Evolutionary conservation across 1,139 yeast genomes (phyloP).

Genomic region (Pichia inconspicua): DNA sequence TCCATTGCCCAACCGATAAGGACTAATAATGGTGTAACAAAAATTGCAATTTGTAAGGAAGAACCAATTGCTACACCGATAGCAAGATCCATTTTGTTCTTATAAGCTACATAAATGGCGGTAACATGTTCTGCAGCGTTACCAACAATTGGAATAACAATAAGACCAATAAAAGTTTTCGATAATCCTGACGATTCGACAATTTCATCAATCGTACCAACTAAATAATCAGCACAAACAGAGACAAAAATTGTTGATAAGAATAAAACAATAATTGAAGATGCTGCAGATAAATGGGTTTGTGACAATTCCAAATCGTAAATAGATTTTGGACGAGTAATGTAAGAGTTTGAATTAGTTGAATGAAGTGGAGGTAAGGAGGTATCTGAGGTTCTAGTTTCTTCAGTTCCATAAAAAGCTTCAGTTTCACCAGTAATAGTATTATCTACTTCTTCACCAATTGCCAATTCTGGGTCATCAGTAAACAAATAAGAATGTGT

Average conservation of each 20-base stretch:
- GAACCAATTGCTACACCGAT: slow-evolving; percentile 98
- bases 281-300: slow-evolving; percentile 34
- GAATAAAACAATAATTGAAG: slow-evolving; percentile 45
- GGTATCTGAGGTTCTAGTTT: neutral
- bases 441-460: slow-evolving; percentile 1
- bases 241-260: slow-evolving; percentile 76
- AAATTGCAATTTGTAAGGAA: slow-evolving; percentile 87
- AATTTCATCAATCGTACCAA: slow-evolving; percentile 83
- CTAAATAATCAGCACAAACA: slow-evolving; percentile 86
- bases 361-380: slow-evolving; percentile 9
- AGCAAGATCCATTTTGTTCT: slow-evolving; percentile 95
- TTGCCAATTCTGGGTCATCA: slow-evolving; percentile 15
- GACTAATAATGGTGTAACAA: slow-evolving; percentile 92
- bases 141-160: slow-evolving; percentile 92
- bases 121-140: slow-evolving; percentile 99
- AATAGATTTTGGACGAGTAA: slow-evolving; percentile 25
- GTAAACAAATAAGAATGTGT: slow-evolving; percentile 70
- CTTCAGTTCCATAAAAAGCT: slow-evolving; percentile 4
- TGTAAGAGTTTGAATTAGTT: slow-evolving; percentile 14
- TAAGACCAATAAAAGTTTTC: slow-evolving; percentile 90
- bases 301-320: slow-evolving; percentile 19
- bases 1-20: slow-evolving; percentile 84
- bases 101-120: slow-evolving; percentile 88
- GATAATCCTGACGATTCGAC: slow-evolving; percentile 80
- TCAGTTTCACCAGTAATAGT: slow-evolving; percentile 12